Conservation (phyloP, 1,139 yeast species). For the Lodderomyces pseudojiufengensis region DNA sequence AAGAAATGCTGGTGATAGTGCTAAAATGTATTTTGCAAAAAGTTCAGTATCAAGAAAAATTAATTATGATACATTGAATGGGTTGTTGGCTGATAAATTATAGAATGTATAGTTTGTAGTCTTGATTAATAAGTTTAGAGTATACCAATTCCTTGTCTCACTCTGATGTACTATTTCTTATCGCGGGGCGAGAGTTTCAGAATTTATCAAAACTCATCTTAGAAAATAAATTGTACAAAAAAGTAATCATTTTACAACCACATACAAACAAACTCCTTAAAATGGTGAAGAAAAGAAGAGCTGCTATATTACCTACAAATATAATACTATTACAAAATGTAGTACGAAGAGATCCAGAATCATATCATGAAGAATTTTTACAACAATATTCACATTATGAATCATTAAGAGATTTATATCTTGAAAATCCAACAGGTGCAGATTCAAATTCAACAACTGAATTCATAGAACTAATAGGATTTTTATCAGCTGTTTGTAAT, state of each 20-base stretch:
- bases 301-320: constrained; percentile 87
- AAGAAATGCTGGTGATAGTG: constrained; percentile 66
- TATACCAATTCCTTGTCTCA: no score
- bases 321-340: constrained; percentile 87
- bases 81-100: constrained; percentile 26
- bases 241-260: neutral
- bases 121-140: no score
- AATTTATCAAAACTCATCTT: neutral
- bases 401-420: constrained; percentile 80
- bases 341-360: constrained; percentile 88
- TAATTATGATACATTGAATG: constrained; percentile 75
- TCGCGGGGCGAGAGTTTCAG: neutral
- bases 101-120: no score
- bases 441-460: constrained; percentile 65
- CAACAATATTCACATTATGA: constrained; percentile 93
- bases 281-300: constrained; percentile 88
- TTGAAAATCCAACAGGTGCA: constrained; percentile 60
- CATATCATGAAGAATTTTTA: constrained; percentile 88
- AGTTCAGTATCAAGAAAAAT: constrained; percentile 81
- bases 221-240: neutral
- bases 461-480: constrained; percentile 81
- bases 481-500: constrained; percentile 84
- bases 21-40: constrained; percentile 63
- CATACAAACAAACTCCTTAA: constrained; percentile 5
- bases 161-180: neutral